Evolutionary conservation across 352 stramenopile genomes (phyloP).

Genomic region (Pythium periplocum): DNA sequence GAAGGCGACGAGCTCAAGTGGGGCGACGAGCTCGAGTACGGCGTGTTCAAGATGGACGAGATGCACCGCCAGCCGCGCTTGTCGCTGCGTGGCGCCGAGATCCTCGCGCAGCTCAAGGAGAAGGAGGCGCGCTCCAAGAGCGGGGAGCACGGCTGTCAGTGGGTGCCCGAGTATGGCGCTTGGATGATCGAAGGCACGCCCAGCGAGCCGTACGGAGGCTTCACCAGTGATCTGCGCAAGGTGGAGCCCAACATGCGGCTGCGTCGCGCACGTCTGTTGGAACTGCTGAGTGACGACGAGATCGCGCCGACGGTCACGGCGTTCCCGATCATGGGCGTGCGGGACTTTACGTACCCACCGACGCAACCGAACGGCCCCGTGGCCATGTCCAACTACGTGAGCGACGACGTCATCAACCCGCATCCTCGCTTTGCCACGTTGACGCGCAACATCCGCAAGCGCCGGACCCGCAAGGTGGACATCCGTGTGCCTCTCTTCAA

Average conservation of each 20-base stretch:
- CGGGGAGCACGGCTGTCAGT: conserved; percentile 91
- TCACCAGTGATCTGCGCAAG: conserved; percentile 92
- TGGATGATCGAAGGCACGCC: conserved; percentile 99
- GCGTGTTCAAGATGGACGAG: conserved; percentile 94
- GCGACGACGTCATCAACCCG: conserved; percentile 98
- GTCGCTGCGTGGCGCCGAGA: conserved; percentile 91
- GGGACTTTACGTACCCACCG: conserved; percentile 86
- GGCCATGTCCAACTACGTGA: conserved; percentile 95
- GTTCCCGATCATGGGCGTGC: conserved; percentile 96
- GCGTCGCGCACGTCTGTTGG: conserved; percentile 91
- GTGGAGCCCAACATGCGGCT: conserved; percentile 98
- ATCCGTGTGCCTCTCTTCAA: conserved; percentile 85
- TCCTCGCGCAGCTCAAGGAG: conserved; percentile 90
- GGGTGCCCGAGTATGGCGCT: conserved; percentile 98
- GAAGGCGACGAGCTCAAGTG: conserved; percentile 94
- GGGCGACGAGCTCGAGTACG: conserved; percentile 99
- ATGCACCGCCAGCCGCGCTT: conserved; percentile 84
- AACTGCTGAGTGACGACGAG: conserved; percentile 92
- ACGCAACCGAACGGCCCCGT: conserved; percentile 62
- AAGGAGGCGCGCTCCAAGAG: conserved; percentile 65
- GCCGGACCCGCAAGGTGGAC: conserved; percentile 81
- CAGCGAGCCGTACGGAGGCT: conserved; percentile 91
- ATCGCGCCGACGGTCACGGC: conserved; percentile 95
- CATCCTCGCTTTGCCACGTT: conserved; percentile 98
- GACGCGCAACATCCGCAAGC: conserved; percentile 97